These are phyloP conservation scores for Lagerstroemia speciosa DNA, from an alignment of 345 rosid species.

Conservation along the genomic window DNA sequence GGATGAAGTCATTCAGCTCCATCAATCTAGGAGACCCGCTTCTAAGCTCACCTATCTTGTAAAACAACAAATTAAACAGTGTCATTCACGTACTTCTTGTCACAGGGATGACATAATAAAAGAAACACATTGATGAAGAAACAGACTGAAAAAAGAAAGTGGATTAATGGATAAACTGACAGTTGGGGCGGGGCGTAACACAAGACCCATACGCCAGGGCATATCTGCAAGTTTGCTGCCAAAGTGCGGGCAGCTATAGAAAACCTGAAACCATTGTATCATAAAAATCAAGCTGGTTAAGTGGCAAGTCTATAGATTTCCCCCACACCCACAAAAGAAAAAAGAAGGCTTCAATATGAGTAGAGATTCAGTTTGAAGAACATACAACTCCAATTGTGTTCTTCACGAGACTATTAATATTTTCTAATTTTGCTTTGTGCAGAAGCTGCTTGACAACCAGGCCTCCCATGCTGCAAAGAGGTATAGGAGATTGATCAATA, in stretches of 20 bases:
- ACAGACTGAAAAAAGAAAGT: neutral
- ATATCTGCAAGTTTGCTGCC: constrained; percentile 97
- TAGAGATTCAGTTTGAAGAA: constrained; percentile 11
- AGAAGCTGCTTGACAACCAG: constrained; percentile 94
- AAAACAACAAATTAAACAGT: constrained; percentile 7
- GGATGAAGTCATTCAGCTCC: constrained; percentile 78
- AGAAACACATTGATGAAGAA: neutral
- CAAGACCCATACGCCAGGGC: constrained; percentile 99
- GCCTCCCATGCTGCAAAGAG: constrained; percentile 82
- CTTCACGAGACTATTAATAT: constrained; percentile 59
- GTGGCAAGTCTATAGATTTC: too few relatives aligned
- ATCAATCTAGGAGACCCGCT: constrained; percentile 85
- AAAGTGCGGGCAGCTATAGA: constrained; percentile 97
- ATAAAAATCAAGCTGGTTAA: neutral
- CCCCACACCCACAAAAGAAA: too few relatives aligned
- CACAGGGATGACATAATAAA: neutral
- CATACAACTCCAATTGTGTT: constrained; percentile 91
- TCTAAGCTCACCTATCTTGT: constrained; percentile 83
- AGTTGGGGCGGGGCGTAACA: constrained; percentile 89
- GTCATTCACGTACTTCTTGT: neutral
- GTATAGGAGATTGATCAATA: constrained; percentile 3
- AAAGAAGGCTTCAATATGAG: neutral
- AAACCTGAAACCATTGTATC: constrained; percentile 46
- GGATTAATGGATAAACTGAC: constrained; percentile 34
- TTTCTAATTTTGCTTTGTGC: constrained; percentile 76